Conservation (phyloP, 2,329 filamentous ascomycete genomes). For the Ascochyta lentis region DNA sequence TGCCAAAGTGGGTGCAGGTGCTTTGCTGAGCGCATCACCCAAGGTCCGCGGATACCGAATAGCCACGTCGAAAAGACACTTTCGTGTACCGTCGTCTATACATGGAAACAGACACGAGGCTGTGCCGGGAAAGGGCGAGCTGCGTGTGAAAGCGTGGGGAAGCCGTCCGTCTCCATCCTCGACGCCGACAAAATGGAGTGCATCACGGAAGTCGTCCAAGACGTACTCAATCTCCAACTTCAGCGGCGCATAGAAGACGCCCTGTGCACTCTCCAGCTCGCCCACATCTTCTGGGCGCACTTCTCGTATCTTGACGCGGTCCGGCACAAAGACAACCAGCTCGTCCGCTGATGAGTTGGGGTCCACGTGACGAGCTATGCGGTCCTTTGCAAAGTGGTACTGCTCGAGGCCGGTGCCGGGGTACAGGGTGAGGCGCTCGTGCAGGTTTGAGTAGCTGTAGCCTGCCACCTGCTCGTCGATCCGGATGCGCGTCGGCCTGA, state of each 20-base stretch:
- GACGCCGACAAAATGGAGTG: constrained; percentile 88
- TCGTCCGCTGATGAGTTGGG: constrained; percentile 59
- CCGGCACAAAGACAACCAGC: constrained; percentile 65
- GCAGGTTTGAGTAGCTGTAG: constrained; percentile 67
- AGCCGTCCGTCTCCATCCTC: constrained; percentile 81
- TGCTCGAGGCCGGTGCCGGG: constrained; percentile 70
- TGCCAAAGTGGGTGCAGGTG: constrained; percentile 32
- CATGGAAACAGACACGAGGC: constrained; percentile 92
- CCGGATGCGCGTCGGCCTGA: constrained; percentile 61
- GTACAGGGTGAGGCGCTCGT: constrained; percentile 69
- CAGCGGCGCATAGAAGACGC: constrained; percentile 62
- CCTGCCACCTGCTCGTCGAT: constrained; percentile 49
- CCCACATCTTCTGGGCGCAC: constrained; percentile 60
- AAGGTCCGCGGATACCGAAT: constrained; percentile 86
- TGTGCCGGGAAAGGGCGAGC: constrained; percentile 77
- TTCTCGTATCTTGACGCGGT: constrained; percentile 67
- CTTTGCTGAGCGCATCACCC: constrained; percentile 69
- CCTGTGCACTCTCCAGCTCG: constrained; percentile 32
- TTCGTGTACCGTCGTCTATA: constrained; percentile 81
- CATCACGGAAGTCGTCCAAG: constrained; percentile 78
- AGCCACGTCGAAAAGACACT: constrained; percentile 86
- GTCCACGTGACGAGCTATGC: constrained; percentile 65
- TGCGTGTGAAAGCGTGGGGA: constrained; percentile 89
- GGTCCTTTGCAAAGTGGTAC: constrained; percentile 77
- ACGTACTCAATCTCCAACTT: constrained; percentile 77